Evolutionary conservation across 179 eudicot species (phyloP), one percentile per base, ranked within the genome.

Genomic region (Silene noctiflora): DNA sequence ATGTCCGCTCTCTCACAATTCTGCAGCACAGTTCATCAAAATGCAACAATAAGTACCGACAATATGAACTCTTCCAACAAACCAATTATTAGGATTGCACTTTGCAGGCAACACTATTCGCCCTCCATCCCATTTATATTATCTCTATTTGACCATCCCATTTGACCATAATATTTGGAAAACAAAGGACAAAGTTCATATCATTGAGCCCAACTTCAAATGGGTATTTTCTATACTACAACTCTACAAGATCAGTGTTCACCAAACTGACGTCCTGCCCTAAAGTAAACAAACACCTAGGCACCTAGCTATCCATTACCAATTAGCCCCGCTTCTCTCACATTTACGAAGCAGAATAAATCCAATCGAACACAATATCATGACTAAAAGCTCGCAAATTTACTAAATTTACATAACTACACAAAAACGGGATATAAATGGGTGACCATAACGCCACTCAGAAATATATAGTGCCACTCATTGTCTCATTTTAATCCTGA

Each of bases 261-360:
- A 82, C 80, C 79, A 82, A 80, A 77, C 83, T 75, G 44, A 39
- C 60, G 20, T 48, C 33, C 13, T 9, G 1, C 79, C 81, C 77
- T 42, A 33, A 55, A n/a, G 20, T 59, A 59, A 59, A 59, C 63
- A 59, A 59, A 59, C 20, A 59, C 11, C 11, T n/a, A 59, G 6
- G 20, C 20, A 59, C 11, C 11, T n/a, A 59, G 6, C 9, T 16
- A 60, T 20, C 25, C 22, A 60, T 60, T 21, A 60, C 64, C 48
- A 72, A 55, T 27, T 51, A 73, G 8, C 31, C 7, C 33, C 24
- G 7, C 17, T 60, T 60, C 64, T 60, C 64, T 60, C 25, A 60
- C 64, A 60, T 39, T 68, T 44, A 10, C 11, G 48, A 42, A 42
- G 13, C 48, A 42, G 12, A 42, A 42, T 42, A 9, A 10, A 42